Evolutionary conservation across 352 stramenopile species (phyloP), one percentile per base, ranked within the genome.

Genomic region (Pythium oligandrum): DNA sequence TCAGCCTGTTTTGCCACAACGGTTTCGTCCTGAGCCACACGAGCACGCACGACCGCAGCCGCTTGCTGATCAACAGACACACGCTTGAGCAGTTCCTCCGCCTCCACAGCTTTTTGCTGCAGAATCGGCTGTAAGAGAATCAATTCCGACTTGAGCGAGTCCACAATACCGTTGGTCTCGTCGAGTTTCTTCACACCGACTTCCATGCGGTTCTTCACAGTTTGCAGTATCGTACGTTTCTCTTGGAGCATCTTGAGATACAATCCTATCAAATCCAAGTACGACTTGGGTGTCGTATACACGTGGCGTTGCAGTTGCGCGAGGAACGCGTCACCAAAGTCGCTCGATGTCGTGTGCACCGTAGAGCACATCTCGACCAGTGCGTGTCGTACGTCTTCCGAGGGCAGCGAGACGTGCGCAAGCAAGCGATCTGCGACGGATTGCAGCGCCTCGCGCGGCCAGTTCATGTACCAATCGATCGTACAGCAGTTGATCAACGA

Each of bases 201-300:
- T 58, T 88, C 72, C 80, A 98, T 96, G 48, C 94, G 79, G 42
- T 64, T 87, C 49, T 89, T 90, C 53, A 96, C 86, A 6, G 75
- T 85, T 10, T 96, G 78, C 4, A 96, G 68, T 26, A 88, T 68
- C 0, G 64, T 73, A 17, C 90, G 83, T 43, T 96, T 92, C 55
- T 96, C 78, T 12, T 89, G 71, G 2, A 98, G 75, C 87, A 98
- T 96, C 44, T 85, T 94, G 17, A 92, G 71, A 57, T 98, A 98
- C 49, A 98, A 63, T 9, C 86, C 74, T 58, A 98, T 98, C n/a
- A 98, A 73, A 62, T 98, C 95, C 30, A 98, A 59, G 58, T 98
- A 98, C n/a, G 71, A 93, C 61, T 98, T 98, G 0, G 95, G 95
- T 3, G 95, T 98, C n/a, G 90, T 98, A 74, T 98, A 98, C 46